A percentile compares a stretch with the other conserved stretches of the same genome.
Conservation (phyloP, 2,329 filamentous ascomycete species). For the Penicillium sp. region DNA sequence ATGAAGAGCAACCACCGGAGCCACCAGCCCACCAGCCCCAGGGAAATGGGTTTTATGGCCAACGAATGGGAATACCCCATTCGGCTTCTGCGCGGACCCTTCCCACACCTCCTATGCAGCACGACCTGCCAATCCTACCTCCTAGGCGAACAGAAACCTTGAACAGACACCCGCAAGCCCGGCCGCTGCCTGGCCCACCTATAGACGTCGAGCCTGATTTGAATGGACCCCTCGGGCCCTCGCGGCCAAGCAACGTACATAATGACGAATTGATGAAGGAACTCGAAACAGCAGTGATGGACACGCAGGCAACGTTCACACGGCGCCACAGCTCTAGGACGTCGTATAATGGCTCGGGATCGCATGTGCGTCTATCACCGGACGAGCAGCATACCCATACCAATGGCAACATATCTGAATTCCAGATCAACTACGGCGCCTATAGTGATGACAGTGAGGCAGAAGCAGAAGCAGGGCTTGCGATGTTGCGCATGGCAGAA, state of each 20-base stretch:
- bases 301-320: constrained; percentile 35
- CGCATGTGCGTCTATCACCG: constrained; percentile 43
- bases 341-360: constrained; percentile 31
- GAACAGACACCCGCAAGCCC: constrained; percentile 61
- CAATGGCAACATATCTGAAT: constrained; percentile 55
- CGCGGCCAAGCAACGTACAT: not conserved
- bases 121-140: constrained; percentile 56
- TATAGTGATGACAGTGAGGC: constrained; percentile 81
- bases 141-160: constrained; percentile 60
- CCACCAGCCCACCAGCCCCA: constrained; percentile 42
- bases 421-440: constrained; percentile 55
- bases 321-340: constrained; percentile 36
- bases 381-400: constrained; percentile 54
- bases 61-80: constrained; percentile 39
- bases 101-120: constrained; percentile 58
- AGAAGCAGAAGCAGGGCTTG: constrained; percentile 81
- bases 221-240: constrained; percentile 30
- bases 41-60: constrained; percentile 35
- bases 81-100: constrained; percentile 47
- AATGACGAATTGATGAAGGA: constrained; percentile 65
- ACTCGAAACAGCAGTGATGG: constrained; percentile 60
- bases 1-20: constrained; percentile 42
- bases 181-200: constrained; percentile 66
- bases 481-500: constrained; percentile 84
- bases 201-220: constrained; percentile 49